Evolutionary conservation across 441 rosid species (phyloP).

Genomic region (Gossypium trilobum): DNA sequence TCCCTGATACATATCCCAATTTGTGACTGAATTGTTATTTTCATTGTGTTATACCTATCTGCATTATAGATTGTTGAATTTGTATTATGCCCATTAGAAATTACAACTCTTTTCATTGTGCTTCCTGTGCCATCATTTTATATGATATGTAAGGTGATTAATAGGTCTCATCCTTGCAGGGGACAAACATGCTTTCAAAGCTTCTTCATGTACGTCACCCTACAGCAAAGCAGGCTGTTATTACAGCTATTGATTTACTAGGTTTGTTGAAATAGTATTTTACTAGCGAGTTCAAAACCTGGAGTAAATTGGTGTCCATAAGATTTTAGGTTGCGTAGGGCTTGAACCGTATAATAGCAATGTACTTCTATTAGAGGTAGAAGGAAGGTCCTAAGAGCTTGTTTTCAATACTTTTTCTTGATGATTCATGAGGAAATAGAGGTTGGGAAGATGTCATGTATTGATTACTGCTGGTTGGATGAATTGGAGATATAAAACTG

Average conservation of each 20-base stretch:
- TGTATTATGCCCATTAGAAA: conserved; percentile 8
- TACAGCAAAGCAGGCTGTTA: conserved; percentile 96
- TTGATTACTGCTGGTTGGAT: not conserved
- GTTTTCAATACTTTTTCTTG: not conserved
- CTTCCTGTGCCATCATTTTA: not conserved
- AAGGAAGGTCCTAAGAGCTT: conserved; percentile 2
- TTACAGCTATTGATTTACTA: conserved; percentile 92
- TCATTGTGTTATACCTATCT: not conserved
- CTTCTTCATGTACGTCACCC: conserved; percentile 94
- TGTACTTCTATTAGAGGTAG: not conserved
- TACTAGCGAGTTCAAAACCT: not conserved
- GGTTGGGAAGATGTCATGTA: conserved; percentile 3
- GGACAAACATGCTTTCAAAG: conserved; percentile 97
- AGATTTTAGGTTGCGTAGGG: not conserved
- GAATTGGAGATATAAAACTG: not conserved
- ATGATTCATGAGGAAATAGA: not conserved
- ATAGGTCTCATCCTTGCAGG: conserved; percentile 52
- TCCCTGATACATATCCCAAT: not conserved
- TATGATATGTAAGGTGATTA: conserved; percentile 10
- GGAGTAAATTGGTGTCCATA: not conserved
- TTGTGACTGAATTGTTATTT: conserved; percentile 1
- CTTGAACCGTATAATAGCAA: not conserved
- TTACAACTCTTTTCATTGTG: not conserved
- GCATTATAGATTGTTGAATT: conserved; percentile 7
- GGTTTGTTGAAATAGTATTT: conserved; percentile 38